Percentiles rank a stretch among this genome's conserved stretches.
Conservation (phyloP, 345 rosid species). For the Linum trigynum region DNA sequence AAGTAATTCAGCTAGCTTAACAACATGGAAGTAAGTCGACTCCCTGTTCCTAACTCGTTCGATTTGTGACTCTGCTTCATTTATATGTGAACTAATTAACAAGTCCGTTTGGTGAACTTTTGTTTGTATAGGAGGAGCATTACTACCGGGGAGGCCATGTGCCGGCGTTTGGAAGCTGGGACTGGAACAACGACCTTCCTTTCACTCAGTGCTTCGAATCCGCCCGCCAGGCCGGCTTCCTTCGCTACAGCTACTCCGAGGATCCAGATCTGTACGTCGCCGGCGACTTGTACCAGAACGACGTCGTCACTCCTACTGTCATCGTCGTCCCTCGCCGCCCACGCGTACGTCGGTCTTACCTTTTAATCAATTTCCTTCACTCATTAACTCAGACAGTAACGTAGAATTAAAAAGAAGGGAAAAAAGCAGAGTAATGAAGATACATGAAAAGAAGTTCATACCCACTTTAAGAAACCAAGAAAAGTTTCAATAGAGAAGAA, state of each 20-base stretch:
- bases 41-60: too few relatives aligned
- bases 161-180: constrained; percentile 99
- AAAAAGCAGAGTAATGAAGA: too few relatives aligned
- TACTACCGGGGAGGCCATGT: constrained; percentile 45
- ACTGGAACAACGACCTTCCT: constrained; percentile 74
- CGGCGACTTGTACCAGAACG: constrained; percentile 74
- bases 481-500: too few relatives aligned
- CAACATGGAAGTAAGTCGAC: too few relatives aligned
- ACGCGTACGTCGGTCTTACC: constrained; percentile 27
- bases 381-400: too few relatives aligned
- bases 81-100: too few relatives aligned
- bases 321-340: constrained; percentile 89
- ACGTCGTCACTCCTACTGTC: constrained; percentile 74
- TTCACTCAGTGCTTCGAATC: constrained; percentile 92
- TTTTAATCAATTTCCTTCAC: not conserved
- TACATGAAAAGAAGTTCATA: too few relatives aligned
- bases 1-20: too few relatives aligned
- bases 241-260: constrained; percentile 54
- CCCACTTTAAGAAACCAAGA: too few relatives aligned
- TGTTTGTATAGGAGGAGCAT: constrained; percentile 24
- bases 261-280: constrained; percentile 88
- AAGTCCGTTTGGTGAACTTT: too few relatives aligned
- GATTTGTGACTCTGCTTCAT: too few relatives aligned
- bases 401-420: too few relatives aligned
- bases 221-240: constrained; percentile 53